Percentiles rank a stretch among this genome's conserved stretches.
Conservation (phyloP, 139 green algal species). For the Zygnema circumcarinatum region DNA sequence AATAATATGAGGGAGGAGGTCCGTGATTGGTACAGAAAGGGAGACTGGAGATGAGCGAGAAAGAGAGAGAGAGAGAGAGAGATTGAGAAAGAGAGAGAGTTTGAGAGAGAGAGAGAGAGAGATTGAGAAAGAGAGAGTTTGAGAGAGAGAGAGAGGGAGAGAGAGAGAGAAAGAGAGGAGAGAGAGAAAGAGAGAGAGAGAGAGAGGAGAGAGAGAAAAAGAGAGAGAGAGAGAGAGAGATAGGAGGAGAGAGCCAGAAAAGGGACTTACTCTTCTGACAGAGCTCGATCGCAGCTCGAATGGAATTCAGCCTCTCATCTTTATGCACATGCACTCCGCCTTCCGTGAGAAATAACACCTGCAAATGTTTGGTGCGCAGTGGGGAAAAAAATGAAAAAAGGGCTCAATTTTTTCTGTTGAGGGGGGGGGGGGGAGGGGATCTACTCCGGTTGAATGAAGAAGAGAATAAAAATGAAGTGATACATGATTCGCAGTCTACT, state of each 20-base stretch:
- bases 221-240: neutral
- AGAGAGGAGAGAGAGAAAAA: too few species aligned
- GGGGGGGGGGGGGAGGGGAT: neutral
- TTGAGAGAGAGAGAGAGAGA: neutral
- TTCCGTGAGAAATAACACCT: conserved; percentile 52
- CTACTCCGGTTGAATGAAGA: too few species aligned
- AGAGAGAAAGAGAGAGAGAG: too few species aligned
- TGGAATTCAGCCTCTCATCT: conserved; percentile 37
- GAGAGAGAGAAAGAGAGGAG: neutral
- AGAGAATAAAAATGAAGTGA: too few species aligned
- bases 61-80: too few species aligned
- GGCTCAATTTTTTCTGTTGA: conserved; percentile 3
- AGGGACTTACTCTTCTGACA: conserved; percentile 18
- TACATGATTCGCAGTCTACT: too few species aligned
- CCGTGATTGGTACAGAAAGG: neutral
- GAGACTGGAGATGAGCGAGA: too few species aligned
- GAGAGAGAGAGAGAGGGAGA: neutral
- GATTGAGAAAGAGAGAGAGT: too few species aligned
- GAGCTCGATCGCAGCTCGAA: conserved; percentile 45
- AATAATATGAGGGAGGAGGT: too few species aligned
- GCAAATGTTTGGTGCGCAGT: neutral
- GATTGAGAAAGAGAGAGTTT: neutral
- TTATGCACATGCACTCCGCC: conserved; percentile 8
- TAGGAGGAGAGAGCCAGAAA: neutral
- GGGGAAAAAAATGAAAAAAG: too few species aligned